These are phyloP conservation scores for Claviceps cyperi DNA, from an alignment of 2,329 filamentous ascomycete species.

Conservation along the genomic window DNA sequence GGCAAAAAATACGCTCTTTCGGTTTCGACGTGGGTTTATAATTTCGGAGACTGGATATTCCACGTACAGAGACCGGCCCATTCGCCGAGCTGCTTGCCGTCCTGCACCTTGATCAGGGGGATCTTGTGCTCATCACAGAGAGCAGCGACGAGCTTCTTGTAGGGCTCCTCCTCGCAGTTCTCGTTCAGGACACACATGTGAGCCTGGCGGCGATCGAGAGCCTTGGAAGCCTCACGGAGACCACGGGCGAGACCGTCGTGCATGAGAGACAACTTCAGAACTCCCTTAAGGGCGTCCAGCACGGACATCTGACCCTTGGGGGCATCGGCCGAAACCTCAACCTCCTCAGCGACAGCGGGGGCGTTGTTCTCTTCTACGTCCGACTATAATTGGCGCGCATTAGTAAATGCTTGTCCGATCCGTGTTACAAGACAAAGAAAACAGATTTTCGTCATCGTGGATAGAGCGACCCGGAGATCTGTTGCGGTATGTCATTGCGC, in stretches of 20 bases:
- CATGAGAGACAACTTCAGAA: constrained; percentile 96
- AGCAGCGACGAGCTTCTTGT: constrained; percentile 99
- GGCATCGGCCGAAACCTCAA: constrained; percentile 90
- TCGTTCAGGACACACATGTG: constrained; percentile 99
- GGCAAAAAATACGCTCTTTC: no score
- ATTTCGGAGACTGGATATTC: not conserved
- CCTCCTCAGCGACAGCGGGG: constrained; percentile 73
- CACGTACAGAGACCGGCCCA: constrained; percentile 98
- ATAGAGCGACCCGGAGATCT: not conserved
- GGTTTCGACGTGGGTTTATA: no score
- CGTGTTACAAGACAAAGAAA: not conserved
- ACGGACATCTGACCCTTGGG: constrained; percentile 93
- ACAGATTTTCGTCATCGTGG: not conserved
- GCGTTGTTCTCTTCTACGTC: constrained; percentile 99
- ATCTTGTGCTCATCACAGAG: constrained; percentile 99
- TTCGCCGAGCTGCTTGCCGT: constrained; percentile 99
- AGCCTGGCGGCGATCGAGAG: constrained; percentile 93
- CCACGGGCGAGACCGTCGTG: constrained; percentile 98
- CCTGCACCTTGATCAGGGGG: constrained; percentile 97
- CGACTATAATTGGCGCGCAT: constrained; percentile 47
- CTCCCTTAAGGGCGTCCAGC: constrained; percentile 96
- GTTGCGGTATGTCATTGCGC: not conserved
- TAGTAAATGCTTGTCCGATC: constrained; percentile 3
- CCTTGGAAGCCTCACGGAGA: constrained; percentile 97
- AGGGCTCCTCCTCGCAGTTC: constrained; percentile 98